A percentile compares a stretch with the other conserved stretches of the same genome.
Evolutionary conservation across 2,329 filamentous ascomycete species (phyloP).

Genomic region (Blastomyces parvus): DNA sequence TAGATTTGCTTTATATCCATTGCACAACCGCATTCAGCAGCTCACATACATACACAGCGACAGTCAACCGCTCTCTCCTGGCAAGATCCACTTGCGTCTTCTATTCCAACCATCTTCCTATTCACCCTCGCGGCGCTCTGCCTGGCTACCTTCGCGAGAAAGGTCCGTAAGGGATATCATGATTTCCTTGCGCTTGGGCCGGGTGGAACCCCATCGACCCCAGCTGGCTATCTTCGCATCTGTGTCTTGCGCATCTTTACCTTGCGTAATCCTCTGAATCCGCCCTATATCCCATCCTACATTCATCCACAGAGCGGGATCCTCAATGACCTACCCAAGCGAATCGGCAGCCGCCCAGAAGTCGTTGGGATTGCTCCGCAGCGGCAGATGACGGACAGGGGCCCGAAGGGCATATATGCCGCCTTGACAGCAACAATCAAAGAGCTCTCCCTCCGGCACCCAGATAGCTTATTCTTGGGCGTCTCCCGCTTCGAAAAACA

Average conservation of each 20-base stretch:
- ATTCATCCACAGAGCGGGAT: slow-evolving; percentile 50
- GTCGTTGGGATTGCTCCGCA: slow-evolving; percentile 74
- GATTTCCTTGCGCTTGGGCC: slow-evolving; percentile 70
- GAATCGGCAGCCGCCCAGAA: slow-evolving; percentile 53
- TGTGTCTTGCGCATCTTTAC: slow-evolving; percentile 63
- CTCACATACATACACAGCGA: neutral
- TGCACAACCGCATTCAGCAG: neutral
- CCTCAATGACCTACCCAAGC: slow-evolving; percentile 51
- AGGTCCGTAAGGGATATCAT: slow-evolving; percentile 52
- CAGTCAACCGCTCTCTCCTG: neutral
- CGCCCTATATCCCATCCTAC: slow-evolving; percentile 45
- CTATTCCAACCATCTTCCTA: slow-evolving; percentile 32
- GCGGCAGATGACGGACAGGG: slow-evolving; percentile 62
- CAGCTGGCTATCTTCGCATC: slow-evolving; percentile 62
- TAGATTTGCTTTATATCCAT: neutral
- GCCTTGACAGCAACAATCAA: slow-evolving; percentile 47
- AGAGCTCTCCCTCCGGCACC: slow-evolving; percentile 40
- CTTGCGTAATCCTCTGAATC: slow-evolving; percentile 58
- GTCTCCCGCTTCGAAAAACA: slow-evolving; percentile 76
- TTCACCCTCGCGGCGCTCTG: slow-evolving; percentile 41
- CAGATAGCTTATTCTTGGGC: slow-evolving; percentile 48
- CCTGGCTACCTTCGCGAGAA: slow-evolving; percentile 44
- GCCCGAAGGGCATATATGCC: slow-evolving; percentile 46
- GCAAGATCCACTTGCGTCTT: slow-evolving; percentile 2
- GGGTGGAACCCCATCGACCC: slow-evolving; percentile 67